Evolutionary conservation across 345 rosid species (phyloP).

Genomic region (Camelina hispida): DNA sequence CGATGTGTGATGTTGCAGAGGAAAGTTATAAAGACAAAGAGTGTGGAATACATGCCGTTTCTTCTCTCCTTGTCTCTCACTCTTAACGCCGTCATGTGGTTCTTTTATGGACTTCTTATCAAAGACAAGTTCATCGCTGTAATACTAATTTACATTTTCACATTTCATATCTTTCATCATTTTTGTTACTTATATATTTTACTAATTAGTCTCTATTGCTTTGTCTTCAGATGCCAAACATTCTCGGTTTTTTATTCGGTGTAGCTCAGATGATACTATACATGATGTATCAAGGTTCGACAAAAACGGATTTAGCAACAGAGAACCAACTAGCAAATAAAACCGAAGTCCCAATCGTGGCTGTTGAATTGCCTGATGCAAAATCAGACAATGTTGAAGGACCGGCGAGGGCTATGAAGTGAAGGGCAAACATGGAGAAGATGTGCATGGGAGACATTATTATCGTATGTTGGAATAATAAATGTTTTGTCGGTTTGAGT

Average conservation of each 20-base stretch:
- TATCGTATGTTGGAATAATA: constrained; percentile 35
- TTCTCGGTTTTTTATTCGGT: constrained; percentile 51
- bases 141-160: constrained; percentile 44
- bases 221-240: constrained; percentile 33
- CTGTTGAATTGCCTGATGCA: constrained; percentile 29
- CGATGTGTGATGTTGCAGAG: constrained; percentile 52
- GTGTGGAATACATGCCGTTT: constrained; percentile 94
- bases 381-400: constrained; percentile 28
- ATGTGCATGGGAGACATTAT: neutral
- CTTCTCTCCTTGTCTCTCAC: constrained; percentile 70
- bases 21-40: constrained; percentile 72
- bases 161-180: neutral
- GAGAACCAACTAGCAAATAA: constrained; percentile 25
- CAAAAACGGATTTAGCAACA: constrained; percentile 27
- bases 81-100: constrained; percentile 82
- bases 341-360: constrained; percentile 27
- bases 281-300: constrained; percentile 55
- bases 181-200: neutral
- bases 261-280: constrained; percentile 76
- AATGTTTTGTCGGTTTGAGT: constrained; percentile 20
- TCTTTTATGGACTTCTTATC: constrained; percentile 75
- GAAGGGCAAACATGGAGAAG: neutral
- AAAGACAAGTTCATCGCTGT: constrained; percentile 77
- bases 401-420: constrained; percentile 14
- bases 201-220: neutral